Evolutionary conservation across 495 filamentous ascomycete genomes (phyloP).

Genomic region (Arthonia radiata): DNA sequence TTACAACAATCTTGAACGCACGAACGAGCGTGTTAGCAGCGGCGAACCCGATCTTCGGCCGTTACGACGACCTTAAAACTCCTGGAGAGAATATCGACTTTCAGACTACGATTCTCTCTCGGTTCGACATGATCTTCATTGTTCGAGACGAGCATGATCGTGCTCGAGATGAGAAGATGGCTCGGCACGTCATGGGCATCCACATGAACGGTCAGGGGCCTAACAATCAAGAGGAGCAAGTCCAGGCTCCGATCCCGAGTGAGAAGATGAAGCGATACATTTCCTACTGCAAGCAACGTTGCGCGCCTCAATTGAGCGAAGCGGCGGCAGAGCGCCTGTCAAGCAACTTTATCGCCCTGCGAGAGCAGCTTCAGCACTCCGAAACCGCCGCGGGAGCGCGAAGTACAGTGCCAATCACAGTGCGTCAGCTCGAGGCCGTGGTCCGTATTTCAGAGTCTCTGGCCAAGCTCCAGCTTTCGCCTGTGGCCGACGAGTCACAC

Average conservation of each 20-base stretch:
- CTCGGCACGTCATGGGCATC: slow-evolving; percentile 90
- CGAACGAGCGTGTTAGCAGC: slow-evolving; percentile 87
- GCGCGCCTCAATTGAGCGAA: slow-evolving; percentile 74
- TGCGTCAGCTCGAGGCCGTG: slow-evolving; percentile 91
- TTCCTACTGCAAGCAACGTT: slow-evolving; percentile 91
- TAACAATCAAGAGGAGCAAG: slow-evolving; percentile 62
- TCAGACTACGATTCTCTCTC: slow-evolving; percentile 92
- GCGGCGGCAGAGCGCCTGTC: slow-evolving; percentile 92
- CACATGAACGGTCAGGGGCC: slow-evolving; percentile 81
- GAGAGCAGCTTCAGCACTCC: slow-evolving; percentile 75
- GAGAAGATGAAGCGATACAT: slow-evolving; percentile 98
- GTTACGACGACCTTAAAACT: slow-evolving; percentile 93
- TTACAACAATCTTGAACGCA: slow-evolving; percentile 95
- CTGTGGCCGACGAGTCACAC: slow-evolving; percentile 68
- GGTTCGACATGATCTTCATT: slow-evolving; percentile 99
- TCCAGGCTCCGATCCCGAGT: slow-evolving; percentile 65
- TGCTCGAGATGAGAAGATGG: slow-evolving; percentile 74
- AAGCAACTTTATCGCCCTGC: slow-evolving; percentile 89
- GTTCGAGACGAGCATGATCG: slow-evolving; percentile 88
- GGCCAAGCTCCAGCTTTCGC: slow-evolving; percentile 67
- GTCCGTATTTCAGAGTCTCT: slow-evolving; percentile 92
- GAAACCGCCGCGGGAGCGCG: slow-evolving; percentile 71
- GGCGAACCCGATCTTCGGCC: slow-evolving; percentile 91
- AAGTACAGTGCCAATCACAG: slow-evolving; percentile 87
- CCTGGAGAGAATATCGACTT: slow-evolving; percentile 99